Base-by-base conservation (phyloP, 2,329 filamentous ascomycete species). In the Knoxdaviesia capensis region DNA sequence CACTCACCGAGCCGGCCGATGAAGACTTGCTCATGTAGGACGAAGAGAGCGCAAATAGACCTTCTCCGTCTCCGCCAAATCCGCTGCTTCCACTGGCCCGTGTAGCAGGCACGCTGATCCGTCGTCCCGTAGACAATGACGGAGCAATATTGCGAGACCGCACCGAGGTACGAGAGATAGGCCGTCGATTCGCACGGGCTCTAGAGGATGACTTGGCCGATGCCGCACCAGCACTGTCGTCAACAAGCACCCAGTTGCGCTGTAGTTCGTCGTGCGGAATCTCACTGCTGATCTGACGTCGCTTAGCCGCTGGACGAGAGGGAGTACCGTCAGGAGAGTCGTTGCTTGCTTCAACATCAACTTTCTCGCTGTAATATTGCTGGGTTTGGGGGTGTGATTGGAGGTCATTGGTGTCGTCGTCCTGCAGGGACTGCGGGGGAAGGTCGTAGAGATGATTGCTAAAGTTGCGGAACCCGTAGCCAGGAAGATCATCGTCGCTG, bases 181-280 rank as follows among this genome's bases (percentile, higher is more conserved):
- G 31, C 8, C 40, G 33, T 6, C 40, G 32, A 36, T 30, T 32
- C 6, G 30, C 10, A 40, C 33, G 33, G 6, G n/a, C 11, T 29
- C 34, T 11, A n/a, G 20, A 20, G 3, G 20, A 20, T 20, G 20
- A 20, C 20, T 3, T 20, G 3, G 20, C 20, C 20, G 20, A 20
- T 20, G 20, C 20, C 20, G 20, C 20, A 20, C 20, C 20, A 20
- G 20, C 20, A 20, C 38, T 11, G 38, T 66, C 66, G 43, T 62
- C 61, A 30, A 86, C 73, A 47, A 86, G 65, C 31, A 86, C 77
- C 80, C 80, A 86, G 57, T 76, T 81, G 43, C 66, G 69, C 31
- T 70, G 64, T 5, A 81, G 60, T 37, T 78, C 72, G 47, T 74
- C 68, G 33, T 64, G 60, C 28, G 29, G 33, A 11, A 29, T 42